Evolutionary conservation across 2,329 filamentous ascomycete genomes (phyloP).

Genomic region (Alternaria dauci): DNA sequence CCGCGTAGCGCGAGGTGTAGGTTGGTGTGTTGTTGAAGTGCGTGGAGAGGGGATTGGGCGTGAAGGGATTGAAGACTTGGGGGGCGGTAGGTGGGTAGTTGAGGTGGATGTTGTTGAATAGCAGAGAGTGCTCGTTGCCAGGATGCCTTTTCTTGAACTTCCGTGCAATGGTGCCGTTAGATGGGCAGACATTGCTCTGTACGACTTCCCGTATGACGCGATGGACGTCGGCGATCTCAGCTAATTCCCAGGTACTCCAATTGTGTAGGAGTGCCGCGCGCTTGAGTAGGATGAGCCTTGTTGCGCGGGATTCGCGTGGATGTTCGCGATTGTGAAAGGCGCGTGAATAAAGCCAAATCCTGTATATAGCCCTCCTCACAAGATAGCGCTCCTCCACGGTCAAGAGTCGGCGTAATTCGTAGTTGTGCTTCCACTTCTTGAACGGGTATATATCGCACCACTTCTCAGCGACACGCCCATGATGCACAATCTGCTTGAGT

Average conservation of each 20-base stretch:
- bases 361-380: conserved; percentile 66
- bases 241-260: conserved; percentile 64
- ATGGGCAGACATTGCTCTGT: conserved; percentile 67
- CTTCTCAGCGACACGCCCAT: conserved; percentile 64
- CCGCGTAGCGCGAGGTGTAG: conserved; percentile 52
- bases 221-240: conserved; percentile 67
- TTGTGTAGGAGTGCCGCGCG: conserved; percentile 67
- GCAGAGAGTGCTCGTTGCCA: conserved; percentile 58
- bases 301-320: conserved; percentile 59
- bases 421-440: conserved; percentile 69
- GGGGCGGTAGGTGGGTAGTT: conserved; percentile 55
- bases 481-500: conserved; percentile 62
- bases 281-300: conserved; percentile 58
- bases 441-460: conserved; percentile 70
- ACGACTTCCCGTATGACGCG: conserved; percentile 64
- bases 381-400: conserved; percentile 59
- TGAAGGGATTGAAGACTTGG: conserved; percentile 45
- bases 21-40: conserved; percentile 49
- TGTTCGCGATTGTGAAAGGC: conserved; percentile 65
- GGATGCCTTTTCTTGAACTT: conserved; percentile 67
- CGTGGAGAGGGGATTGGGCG: conserved; percentile 38
- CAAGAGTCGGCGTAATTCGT: conserved; percentile 63
- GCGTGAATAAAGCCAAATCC: conserved; percentile 67
- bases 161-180: conserved; percentile 66
- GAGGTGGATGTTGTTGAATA: conserved; percentile 63